Evolutionary conservation across 1,139 yeast species (phyloP), one percentile per base, ranked within the genome.

Genomic region (Meyerozyma elateridarum): DNA sequence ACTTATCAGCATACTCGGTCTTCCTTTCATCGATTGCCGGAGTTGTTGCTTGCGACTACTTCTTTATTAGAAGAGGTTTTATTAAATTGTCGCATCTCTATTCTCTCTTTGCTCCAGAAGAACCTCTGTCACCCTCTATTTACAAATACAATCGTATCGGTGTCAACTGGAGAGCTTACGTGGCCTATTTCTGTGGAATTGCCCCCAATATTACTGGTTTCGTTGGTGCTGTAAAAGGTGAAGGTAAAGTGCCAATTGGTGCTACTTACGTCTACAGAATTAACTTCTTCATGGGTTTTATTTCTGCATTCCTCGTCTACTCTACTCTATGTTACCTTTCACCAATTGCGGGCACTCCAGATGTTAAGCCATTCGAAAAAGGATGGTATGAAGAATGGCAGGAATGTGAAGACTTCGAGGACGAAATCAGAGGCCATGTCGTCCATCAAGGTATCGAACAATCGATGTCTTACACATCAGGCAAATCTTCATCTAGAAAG

Each of bases 11-110:
- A 0, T 88, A 85, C 56, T 72, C 95, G 1, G 91, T 87, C 17
- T 88, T 88, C 70, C 64, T 88, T 33, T 83, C 93, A 1, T 75
- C 95, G 19, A 83, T 88, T 52, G 89, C 93, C 6, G 96, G 96
- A 40, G 88, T 83, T 28, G 73, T 85, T 34, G 73, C 80, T 38
- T 66, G 80, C 36, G 96, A 88, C 57, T 88, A 85, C 58, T 83
- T 70, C 56, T 68, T 79, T 39, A 76, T 87, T 14, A 75, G 85
- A 61, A 76, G 88, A 55, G 95, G 95, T 28, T 70, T 69, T 51
- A 51, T 85, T 42, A 65, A 72, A 39, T 58, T 87, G 31, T 66
- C 73, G 24, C 89, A 85, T 47, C 58, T 87, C 39, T 87, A 79
- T 44, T 63, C 73, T 2, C 40, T 55, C 12, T 40, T 40, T 26